Base-by-base conservation (phyloP, 805 yeast species). In the Teunomyces funiuensis region DNA sequence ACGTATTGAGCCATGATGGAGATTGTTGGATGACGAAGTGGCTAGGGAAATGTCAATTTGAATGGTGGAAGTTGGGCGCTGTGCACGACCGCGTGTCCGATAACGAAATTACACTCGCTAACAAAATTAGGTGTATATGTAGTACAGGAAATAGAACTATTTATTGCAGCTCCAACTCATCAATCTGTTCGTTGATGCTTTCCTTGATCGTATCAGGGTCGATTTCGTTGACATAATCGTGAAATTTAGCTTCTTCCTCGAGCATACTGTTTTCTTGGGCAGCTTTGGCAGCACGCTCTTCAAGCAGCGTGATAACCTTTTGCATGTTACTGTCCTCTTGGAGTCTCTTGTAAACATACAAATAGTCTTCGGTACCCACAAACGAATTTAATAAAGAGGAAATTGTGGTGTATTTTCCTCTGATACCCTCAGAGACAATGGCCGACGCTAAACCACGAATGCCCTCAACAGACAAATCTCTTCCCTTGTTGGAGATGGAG, bases 311-410 rank as follows among this genome's bases (percentile, higher is more conserved):
- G 6, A 43, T 31, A n/a, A 42, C 7, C 25, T 31, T 25, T 3
- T 45, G 44, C 28, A 45, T 33, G 8, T 40, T 47, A 6, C 17
- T 28, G 27, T 54, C 54, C 13, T 43, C 39, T 11, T 37, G 49
- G 5, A 50, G 37, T 31, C 68, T 57, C 43, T 55, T 51, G 46
- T 66, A 68, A 5, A 69, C 54, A 38, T 45, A 55, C 37, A 69
- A 46, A 42, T 49, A 57, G 28, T 65, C 61, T 4, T 39, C 20
- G 7, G 44, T 52, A 1, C 53, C 36, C 4, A 65, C 43, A 5
- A 57, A 39, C 2, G 60, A 44, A 13, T 50, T 33, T n/a, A 62
- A 18, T 3, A 62, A 44, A 3, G 30, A 36, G 6, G 27, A 9
- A 15, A 53, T 16, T 3, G 43, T 41, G 3, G 37, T 42, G 2